Percentiles rank a stretch among this genome's conserved stretches.
Conservation (phyloP, 163 green algal genomes). For the Scenedesmus sp. region DNA sequence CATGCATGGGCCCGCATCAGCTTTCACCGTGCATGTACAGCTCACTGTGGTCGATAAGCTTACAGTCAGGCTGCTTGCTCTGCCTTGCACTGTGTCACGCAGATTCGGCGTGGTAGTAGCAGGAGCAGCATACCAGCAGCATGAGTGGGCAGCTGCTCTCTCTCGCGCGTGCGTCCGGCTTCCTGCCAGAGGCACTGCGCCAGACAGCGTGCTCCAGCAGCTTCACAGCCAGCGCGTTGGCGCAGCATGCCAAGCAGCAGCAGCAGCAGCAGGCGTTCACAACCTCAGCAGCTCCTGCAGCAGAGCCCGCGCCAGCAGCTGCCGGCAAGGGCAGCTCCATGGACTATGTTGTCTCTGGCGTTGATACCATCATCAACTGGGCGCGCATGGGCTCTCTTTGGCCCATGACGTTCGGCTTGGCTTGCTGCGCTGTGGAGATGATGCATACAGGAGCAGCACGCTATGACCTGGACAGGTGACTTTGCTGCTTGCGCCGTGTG, state of each 20-base stretch:
- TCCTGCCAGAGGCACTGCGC: slow-evolving; percentile 26
- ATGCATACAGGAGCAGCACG: slow-evolving; percentile 92
- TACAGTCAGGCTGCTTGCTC: background rate
- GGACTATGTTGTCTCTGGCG: slow-evolving; percentile 87
- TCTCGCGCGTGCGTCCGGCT: background rate
- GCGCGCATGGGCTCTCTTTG: slow-evolving; percentile 91
- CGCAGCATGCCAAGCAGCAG: slow-evolving; percentile 18
- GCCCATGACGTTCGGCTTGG: slow-evolving; percentile 98
- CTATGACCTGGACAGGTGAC: slow-evolving; percentile 60
- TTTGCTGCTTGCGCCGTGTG: background rate
- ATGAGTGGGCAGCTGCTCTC: slow-evolving; percentile 21
- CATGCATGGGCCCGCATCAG: background rate
- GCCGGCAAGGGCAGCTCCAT: slow-evolving; percentile 30
- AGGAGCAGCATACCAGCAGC: background rate
- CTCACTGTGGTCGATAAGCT: background rate
- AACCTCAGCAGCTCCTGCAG: slow-evolving; percentile 35
- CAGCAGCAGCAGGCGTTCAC: slow-evolving; percentile 21
- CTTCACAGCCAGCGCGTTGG: background rate
- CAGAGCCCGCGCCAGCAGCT: slow-evolving; percentile 40
- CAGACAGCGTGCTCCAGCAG: slow-evolving; percentile 20
- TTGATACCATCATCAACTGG: slow-evolving; percentile 97
- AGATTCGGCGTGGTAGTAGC: background rate
- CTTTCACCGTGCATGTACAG: background rate
- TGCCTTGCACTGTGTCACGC: background rate
- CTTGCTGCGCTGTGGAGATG: slow-evolving; percentile 97